A percentile compares a stretch with the other conserved stretches of the same genome.
phyloP scores from a whole-genome alignment of 306 rosid genomes.

The Amphicarpaea edgeworthii region DNA sequence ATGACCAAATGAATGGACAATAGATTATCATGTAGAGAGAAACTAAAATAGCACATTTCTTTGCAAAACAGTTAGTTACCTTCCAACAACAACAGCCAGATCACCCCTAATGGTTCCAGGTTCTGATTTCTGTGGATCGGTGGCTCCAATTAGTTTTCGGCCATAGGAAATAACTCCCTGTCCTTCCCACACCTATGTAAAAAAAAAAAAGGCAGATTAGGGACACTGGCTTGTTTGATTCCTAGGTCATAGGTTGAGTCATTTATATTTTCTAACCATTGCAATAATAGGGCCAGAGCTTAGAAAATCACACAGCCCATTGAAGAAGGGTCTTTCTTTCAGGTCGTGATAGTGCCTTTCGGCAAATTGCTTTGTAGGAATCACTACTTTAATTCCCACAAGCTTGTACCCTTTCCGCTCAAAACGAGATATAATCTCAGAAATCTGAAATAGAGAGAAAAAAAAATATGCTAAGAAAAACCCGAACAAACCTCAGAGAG shows the following conservation, averaged over 20 bases:
- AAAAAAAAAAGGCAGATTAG: slow-evolving; percentile 25
- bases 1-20: slow-evolving; percentile 32
- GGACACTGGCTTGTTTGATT: slow-evolving; percentile 20
- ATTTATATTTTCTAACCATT: slow-evolving; percentile 69
- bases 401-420: slow-evolving; percentile 93
- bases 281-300: slow-evolving; percentile 98
- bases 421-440: slow-evolving; percentile 93
- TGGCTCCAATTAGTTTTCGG: slow-evolving; percentile 92
- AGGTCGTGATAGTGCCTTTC: slow-evolving; percentile 92
- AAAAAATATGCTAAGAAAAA: neutral
- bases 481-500: neutral
- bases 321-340: slow-evolving; percentile 88
- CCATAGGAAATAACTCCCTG: slow-evolving; percentile 91
- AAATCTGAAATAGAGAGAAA: slow-evolving; percentile 56
- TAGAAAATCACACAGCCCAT: slow-evolving; percentile 86
- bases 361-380: slow-evolving; percentile 89
- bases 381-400: slow-evolving; percentile 81
- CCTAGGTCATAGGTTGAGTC: slow-evolving; percentile 28
- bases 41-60: slow-evolving; percentile 9
- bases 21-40: slow-evolving; percentile 6
- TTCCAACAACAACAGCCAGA: slow-evolving; percentile 93
- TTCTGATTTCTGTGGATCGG: slow-evolving; percentile 96
- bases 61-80: slow-evolving; percentile 58
- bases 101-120: slow-evolving; percentile 98
- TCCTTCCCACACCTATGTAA: slow-evolving; percentile 93